Conservation (phyloP, 2,329 filamentous ascomycete species). For the Aspergillus intermedius region DNA sequence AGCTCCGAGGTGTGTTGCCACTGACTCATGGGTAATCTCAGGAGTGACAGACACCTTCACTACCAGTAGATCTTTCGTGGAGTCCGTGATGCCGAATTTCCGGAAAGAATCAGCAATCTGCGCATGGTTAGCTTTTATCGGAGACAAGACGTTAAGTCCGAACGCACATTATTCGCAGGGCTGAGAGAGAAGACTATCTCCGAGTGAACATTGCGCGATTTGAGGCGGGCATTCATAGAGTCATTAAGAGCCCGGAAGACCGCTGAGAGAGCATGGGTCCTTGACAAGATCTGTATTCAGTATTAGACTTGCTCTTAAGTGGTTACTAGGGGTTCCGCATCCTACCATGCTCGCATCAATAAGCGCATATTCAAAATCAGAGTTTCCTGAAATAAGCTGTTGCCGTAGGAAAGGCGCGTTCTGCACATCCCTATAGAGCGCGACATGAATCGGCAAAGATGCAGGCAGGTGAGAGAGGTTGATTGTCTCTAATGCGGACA, state of each 20-base stretch:
- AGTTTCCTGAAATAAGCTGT: conserved; percentile 78
- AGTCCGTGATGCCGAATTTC: conserved; percentile 70
- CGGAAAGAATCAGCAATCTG: conserved; percentile 90
- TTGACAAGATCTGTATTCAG: conserved; percentile 57
- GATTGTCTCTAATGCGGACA: conserved; percentile 55
- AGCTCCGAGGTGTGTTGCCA: conserved; percentile 55
- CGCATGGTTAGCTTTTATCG: conserved; percentile 11
- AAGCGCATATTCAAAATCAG: conserved; percentile 86
- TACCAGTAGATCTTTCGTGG: conserved; percentile 66
- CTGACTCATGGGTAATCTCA: conserved; percentile 40
- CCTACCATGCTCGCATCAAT: conserved; percentile 73
- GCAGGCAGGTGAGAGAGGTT: conserved; percentile 68
- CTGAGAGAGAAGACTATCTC: conserved; percentile 78
- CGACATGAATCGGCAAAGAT: conserved; percentile 62
- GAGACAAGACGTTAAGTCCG: neutral
- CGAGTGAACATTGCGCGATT: conserved; percentile 80
- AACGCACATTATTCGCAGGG: conserved; percentile 69
- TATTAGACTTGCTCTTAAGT: conserved; percentile 3
- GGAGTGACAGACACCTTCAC: conserved; percentile 65
- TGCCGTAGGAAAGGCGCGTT: conserved; percentile 74
- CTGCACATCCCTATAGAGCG: conserved; percentile 66
- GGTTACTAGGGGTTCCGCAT: conserved; percentile 14
- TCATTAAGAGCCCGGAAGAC: conserved; percentile 70
- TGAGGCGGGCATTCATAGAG: conserved; percentile 55
- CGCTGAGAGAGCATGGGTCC: conserved; percentile 66